phyloP scores from a whole-genome alignment of 352 stramenopile genomes.

The Phytophthora vignae region DNA sequence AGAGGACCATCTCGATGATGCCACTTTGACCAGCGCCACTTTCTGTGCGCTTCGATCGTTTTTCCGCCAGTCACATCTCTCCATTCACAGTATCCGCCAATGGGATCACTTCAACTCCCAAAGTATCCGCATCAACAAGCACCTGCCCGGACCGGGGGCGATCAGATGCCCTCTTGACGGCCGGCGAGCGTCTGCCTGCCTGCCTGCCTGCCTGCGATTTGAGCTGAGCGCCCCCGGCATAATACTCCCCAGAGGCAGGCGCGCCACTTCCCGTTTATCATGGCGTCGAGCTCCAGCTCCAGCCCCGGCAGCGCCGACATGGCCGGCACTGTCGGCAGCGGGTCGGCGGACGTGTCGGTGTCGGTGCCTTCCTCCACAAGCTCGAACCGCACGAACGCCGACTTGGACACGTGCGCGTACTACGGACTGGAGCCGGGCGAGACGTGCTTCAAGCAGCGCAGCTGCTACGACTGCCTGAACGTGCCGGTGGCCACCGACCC shows the following conservation, averaged over 20 bases:
- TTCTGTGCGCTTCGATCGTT: constrained; percentile 4
- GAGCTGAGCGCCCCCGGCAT: not conserved
- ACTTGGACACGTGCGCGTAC: constrained; percentile 51
- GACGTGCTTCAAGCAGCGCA: constrained; percentile 51
- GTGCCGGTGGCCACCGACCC: constrained; percentile 40
- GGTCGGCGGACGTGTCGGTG: constrained; percentile 2
- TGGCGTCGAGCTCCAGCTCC: constrained; percentile 24
- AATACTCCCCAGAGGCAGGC: not conserved
- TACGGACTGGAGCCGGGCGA: constrained; percentile 46
- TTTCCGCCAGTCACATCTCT: constrained; percentile 15
- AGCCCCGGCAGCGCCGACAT: not conserved
- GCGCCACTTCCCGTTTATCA: constrained; percentile 4
- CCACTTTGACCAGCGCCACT: not conserved
- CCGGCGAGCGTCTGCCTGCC: constrained; percentile 9
- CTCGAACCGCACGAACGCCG: constrained; percentile 24
- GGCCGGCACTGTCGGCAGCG: not conserved
- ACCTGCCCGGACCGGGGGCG: constrained; percentile 3
- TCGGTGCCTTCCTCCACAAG: constrained; percentile 4
- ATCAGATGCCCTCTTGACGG: constrained; percentile 27
- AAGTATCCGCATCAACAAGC: constrained; percentile 4
- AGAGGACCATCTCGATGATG: not conserved
- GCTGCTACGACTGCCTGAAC: constrained; percentile 74
- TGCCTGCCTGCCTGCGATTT: constrained; percentile 10
- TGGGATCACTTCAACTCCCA: constrained; percentile 25
- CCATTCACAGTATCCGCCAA: constrained; percentile 7